These are phyloP conservation scores for Cercospora sojina DNA, from an alignment of 2,329 filamentous ascomycete species.

Conservation along the genomic window DNA sequence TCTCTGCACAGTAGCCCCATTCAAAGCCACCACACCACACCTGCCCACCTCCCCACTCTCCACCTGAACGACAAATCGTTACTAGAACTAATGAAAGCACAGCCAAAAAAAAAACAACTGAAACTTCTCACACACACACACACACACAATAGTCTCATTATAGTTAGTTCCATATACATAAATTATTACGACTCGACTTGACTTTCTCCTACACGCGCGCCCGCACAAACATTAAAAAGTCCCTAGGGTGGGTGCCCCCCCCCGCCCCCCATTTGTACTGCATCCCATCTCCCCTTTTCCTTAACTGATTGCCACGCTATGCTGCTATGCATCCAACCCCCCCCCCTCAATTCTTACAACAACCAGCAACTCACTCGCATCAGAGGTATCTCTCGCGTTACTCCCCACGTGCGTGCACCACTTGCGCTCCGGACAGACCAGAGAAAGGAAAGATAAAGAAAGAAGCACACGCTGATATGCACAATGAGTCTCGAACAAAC, in stretches of 20 bases:
- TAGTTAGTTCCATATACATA: background rate
- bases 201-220: background rate
- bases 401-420: background rate
- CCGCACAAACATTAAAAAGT: background rate
- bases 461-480: background rate
- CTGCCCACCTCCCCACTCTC: too few species aligned
- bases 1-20: background rate
- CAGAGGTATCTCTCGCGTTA: slow-evolving; percentile 19
- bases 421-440: background rate
- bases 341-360: background rate
- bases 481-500: background rate
- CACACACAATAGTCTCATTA: too few species aligned
- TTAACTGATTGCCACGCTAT: background rate
- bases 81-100: too few species aligned
- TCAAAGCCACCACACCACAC: background rate
- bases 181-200: background rate
- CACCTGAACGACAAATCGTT: too few species aligned
- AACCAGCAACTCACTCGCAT: slow-evolving; percentile 10
- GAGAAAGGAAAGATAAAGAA: background rate
- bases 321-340: background rate
- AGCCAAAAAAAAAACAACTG: too few species aligned
- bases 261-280: background rate
- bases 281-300: background rate
- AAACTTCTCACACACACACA: too few species aligned
- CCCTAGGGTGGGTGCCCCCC: background rate